Conservation (phyloP, 2,329 filamentous ascomycete genomes). For the Hymenoscyphus albidus region DNA sequence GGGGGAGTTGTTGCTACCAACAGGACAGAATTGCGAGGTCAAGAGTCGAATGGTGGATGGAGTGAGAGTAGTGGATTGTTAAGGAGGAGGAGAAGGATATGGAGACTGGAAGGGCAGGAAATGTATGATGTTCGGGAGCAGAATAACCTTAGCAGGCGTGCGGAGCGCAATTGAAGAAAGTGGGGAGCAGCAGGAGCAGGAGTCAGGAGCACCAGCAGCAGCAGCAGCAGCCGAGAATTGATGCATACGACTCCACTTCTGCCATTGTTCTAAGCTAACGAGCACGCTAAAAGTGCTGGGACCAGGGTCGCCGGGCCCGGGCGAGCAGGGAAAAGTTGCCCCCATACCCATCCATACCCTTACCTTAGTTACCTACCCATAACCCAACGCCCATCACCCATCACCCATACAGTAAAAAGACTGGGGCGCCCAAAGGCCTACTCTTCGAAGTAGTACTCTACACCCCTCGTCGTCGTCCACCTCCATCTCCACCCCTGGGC, state of each 20-base stretch:
- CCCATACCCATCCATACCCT: not conserved
- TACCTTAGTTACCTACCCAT: too few relatives aligned
- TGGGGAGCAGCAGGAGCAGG: not conserved
- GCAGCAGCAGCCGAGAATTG: not conserved
- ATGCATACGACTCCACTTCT: not conserved
- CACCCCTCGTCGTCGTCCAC: too few relatives aligned
- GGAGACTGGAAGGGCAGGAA: not conserved
- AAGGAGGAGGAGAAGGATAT: not conserved
- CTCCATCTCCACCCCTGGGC: too few relatives aligned
- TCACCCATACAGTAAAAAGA: too few relatives aligned
- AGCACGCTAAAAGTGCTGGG: not conserved
- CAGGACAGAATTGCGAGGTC: not conserved
- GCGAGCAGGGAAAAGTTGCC: not conserved
- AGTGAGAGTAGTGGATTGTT: not conserved
- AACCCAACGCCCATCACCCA: too few relatives aligned
- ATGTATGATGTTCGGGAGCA: not conserved
- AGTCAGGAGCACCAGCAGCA: not conserved
- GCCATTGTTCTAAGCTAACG: not conserved
- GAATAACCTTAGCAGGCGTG: not conserved
- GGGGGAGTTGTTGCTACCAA: not conserved
- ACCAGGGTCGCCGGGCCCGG: not conserved
- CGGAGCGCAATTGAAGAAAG: not conserved
- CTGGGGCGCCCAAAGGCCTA: too few relatives aligned
- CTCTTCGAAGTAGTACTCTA: too few relatives aligned
- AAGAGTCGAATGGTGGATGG: not conserved